These are phyloP conservation scores for Dothideomycetes sp. DNA, from an alignment of 2,329 filamentous ascomycete genomes.

Conservation along the genomic window DNA sequence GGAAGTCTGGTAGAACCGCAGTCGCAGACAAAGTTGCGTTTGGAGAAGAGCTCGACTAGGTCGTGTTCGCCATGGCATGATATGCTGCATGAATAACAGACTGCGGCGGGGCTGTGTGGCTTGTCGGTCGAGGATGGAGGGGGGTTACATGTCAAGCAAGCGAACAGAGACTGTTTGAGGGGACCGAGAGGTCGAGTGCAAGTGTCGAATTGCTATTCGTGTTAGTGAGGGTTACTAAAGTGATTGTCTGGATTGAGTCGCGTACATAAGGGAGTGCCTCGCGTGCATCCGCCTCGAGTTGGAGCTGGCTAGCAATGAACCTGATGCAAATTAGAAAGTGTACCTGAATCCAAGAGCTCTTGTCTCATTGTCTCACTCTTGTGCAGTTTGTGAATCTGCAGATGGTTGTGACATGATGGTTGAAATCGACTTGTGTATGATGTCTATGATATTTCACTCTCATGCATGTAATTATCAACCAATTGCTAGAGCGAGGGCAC, in stretches of 20 bases:
- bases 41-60: slow-evolving; percentile 90
- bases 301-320: slow-evolving; percentile 81
- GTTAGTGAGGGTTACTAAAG: not conserved
- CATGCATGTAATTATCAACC: too few relatives aligned
- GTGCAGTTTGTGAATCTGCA: slow-evolving; percentile 46
- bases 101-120: slow-evolving; percentile 63
- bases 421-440: too few relatives aligned
- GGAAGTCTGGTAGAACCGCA: slow-evolving; percentile 81
- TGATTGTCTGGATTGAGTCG: not conserved
- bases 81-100: slow-evolving; percentile 96
- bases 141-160: slow-evolving; percentile 89
- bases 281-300: slow-evolving; percentile 87
- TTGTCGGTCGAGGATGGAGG: slow-evolving; percentile 55
- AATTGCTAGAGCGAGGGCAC: too few relatives aligned
- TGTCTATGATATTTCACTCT: too few relatives aligned
- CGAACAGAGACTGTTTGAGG: slow-evolving; percentile 79
- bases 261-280: slow-evolving; percentile 87
- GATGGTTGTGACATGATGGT: slow-evolving; percentile 37
- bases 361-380: slow-evolving; percentile 28
- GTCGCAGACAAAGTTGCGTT: slow-evolving; percentile 92
- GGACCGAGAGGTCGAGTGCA: slow-evolving; percentile 87
- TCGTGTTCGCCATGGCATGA: slow-evolving; percentile 93
- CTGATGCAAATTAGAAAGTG: slow-evolving; percentile 36
- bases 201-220: slow-evolving; percentile 71
- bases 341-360: too few relatives aligned